Percentiles rank a stretch among this genome's conserved stretches.
Evolutionary conservation across 805 yeast genomes (phyloP).

Genomic region (Candida hispaniensis): DNA sequence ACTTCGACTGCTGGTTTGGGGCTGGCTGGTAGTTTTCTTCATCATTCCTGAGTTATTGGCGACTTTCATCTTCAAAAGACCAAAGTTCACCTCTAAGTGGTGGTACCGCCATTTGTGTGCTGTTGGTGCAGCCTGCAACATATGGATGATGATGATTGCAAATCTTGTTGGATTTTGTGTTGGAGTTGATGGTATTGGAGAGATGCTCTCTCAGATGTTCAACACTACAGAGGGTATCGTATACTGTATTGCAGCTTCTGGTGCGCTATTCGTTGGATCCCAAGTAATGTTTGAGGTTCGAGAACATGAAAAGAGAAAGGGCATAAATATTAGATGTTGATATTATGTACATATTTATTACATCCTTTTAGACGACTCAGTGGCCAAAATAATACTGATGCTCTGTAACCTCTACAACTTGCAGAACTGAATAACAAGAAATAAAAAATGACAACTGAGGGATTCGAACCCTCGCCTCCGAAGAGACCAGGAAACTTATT

Average conservation of each 20-base stretch:
- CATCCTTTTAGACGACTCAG: too few species aligned
- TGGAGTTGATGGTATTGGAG: slow-evolving; percentile 73
- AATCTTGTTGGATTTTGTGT: slow-evolving; percentile 90
- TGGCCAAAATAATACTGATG: too few species aligned
- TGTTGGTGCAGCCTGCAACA: slow-evolving; percentile 74
- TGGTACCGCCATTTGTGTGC: slow-evolving; percentile 73
- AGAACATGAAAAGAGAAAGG: slow-evolving; percentile 73
- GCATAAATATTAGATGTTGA: slow-evolving; percentile 70
- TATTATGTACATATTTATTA: too few species aligned
- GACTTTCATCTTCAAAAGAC: slow-evolving; percentile 33
- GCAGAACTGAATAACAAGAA: too few species aligned
- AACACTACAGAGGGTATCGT: slow-evolving; percentile 55
- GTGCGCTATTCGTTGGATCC: slow-evolving; percentile 65
- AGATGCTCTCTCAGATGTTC: slow-evolving; percentile 58
- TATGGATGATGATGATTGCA: slow-evolving; percentile 98
- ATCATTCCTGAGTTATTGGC: slow-evolving; percentile 75
- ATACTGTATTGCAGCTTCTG: slow-evolving; percentile 50
- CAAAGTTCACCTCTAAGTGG: slow-evolving; percentile 17
- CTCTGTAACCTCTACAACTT: too few species aligned
- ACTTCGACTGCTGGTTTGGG: slow-evolving; percentile 80
- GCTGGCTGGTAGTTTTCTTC: slow-evolving; percentile 85
- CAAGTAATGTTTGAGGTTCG: slow-evolving; percentile 94
- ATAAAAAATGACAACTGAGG: slow-evolving; percentile 14
- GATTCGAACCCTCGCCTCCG: slow-evolving; percentile 16
- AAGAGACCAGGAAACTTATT: slow-evolving; percentile 15